Evolutionary conservation across 106 monocot genomes (phyloP).

Genomic region (Dendrobium officinale): DNA sequence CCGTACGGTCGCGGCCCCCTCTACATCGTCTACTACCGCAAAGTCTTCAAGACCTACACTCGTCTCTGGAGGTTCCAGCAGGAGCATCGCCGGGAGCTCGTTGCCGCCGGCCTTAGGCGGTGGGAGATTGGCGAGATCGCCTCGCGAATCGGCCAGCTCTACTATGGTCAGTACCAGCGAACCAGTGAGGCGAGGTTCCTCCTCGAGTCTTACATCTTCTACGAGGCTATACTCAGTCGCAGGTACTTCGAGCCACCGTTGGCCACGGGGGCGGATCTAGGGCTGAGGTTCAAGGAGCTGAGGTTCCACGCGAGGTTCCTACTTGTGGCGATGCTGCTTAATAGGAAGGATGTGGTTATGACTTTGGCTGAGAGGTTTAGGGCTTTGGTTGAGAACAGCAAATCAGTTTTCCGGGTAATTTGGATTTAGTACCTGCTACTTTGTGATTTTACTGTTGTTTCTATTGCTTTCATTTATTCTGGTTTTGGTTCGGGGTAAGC

Average conservation of each 20-base stretch:
- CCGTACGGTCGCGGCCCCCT: conserved; percentile 33
- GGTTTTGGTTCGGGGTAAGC: not conserved
- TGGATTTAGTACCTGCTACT: not conserved
- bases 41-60: conserved; percentile 90
- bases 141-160: conserved; percentile 94
- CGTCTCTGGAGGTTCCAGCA: conserved; percentile 86
- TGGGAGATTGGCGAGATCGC: conserved; percentile 95
- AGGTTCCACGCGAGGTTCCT: conserved; percentile 83
- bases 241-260: conserved; percentile 57
- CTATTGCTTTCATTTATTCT: not conserved
- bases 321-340: conserved; percentile 63
- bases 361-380: conserved; percentile 47
- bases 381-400: conserved; percentile 56
- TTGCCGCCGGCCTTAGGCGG: conserved; percentile 59
- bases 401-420: conserved; percentile 57
- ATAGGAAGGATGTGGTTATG: conserved; percentile 44
- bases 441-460: not conserved
- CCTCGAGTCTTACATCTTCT: conserved; percentile 83
- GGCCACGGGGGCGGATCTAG: conserved; percentile 31
- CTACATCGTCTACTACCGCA: conserved; percentile 40
- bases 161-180: conserved; percentile 80
- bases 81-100: conserved; percentile 47
- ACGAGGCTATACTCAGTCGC: conserved; percentile 79
- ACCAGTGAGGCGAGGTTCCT: conserved; percentile 85
- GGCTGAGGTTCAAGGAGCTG: conserved; percentile 77